Base-by-base conservation (phyloP, 306 rosid genomes). In the Arachis hypogaea region DNA sequence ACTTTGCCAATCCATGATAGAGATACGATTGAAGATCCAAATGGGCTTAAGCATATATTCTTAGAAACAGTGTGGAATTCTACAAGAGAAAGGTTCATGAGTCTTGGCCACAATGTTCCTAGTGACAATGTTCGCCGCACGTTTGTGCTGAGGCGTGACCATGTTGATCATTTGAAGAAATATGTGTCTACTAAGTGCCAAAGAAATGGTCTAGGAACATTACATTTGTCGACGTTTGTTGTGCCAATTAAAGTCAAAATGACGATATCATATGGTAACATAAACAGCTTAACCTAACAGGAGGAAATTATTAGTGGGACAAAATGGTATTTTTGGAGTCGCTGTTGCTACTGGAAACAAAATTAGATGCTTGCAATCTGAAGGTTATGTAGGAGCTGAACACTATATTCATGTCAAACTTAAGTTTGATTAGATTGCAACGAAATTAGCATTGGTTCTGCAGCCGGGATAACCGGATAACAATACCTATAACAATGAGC, bases 121-220 rank as follows among this genome's bases (percentile, higher is more conserved):
- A 7, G 9, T 4, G 68, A 60, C 46, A 68, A 38, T 18, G 56
- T 68, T 28, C 75, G 75, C 42, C 57, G 29, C 5, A 50, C 42
- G 7, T 60, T 77, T 42, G 52, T 38, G 9, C 29, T 77, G 5
- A 68, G 64, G 36, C 57, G 18, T 41, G 49, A 60, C 41, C 75
- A 50, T 9, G 36, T 68, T 61, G 70, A 68, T 18, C 59, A 51
- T 12, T n/a, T 77, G 14, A 68, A 77, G 64, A 77, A 61, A 68
- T 77, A 68, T 77, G 75, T 69, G 57, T 68, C 38, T 9, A 9
- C 7, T 10, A 59, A 60, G 12, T 9, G 75, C 9, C n/a, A 68
- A 60, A 51, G 4, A 5, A 3, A 8, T 10, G 75, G 56, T 60
- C 29, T 41, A 41, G 70, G 11, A 1, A 9, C 18, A n/a, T 29